Base-by-base conservation (phyloP, 2,329 filamentous ascomycete genomes). In the Colletotrichum lentis region DNA sequence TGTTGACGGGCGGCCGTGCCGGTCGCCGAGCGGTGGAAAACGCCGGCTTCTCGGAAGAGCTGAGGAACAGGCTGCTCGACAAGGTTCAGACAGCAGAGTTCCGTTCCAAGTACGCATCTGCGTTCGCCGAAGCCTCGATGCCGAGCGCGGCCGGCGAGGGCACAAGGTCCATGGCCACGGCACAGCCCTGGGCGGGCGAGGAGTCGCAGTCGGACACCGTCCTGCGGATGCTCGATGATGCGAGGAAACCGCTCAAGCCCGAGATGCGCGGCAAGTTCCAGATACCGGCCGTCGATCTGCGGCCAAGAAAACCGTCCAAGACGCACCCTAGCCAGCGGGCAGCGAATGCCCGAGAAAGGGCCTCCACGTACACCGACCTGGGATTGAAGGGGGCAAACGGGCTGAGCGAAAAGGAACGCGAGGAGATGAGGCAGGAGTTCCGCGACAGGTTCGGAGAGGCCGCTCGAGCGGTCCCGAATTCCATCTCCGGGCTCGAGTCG, bases 141-240 rank as follows among this genome's bases (percentile, higher is more conserved):
- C 78, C 83, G 0, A 76, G 84, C 4, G 85, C 86, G n/a, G 89
- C 91, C 14, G 90, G 91, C 18, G 84, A 85, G 72, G 90, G 90
- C 14, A 91, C 90, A 2, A 85, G 88, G 68, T 86, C 90, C 57
- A 86, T 89, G 43, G 93, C 93, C 1, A 83, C 85, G 0, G 87
- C 89, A 7, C 80, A 85, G 65, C 85, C 91, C 1, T 99, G 96
- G 96, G 88, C 86, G 0, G 96, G 95, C 2, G 83, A 86, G 14
- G 96, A 98, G 79, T 83, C 82, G 5, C 80, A 90, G 1, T 87
- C 90, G 72, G 94, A 97, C 76, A 85, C 91, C 0, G 89, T 93
- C 24, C 80, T 97, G 56, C 89, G 96, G 39, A 98, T 98, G 91
- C 79, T 96, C 12, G 86, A 92, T 64, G 93, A 97, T 75, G 86